Conservation (phyloP, 2,329 filamentous ascomycete genomes). For the Leptodontidium sp. region DNA sequence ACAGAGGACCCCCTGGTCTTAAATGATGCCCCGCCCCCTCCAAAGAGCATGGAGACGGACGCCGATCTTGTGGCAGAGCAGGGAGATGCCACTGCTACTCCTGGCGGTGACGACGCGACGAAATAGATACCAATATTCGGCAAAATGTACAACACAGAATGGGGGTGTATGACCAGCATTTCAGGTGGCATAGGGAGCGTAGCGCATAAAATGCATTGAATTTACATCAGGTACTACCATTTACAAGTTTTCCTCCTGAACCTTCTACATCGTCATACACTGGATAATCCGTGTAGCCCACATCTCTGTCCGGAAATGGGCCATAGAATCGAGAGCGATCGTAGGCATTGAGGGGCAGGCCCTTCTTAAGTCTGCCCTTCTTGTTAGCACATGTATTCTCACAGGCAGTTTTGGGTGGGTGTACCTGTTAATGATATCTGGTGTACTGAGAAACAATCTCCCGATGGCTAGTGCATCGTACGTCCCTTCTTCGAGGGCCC, state of each 20-base stretch:
- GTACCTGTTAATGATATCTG: conserved; percentile 53
- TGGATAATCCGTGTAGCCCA: conserved; percentile 51
- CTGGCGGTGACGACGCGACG: neutral
- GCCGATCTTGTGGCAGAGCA: neutral
- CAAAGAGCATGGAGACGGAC: conserved; percentile 12
- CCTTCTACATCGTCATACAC: conserved; percentile 36
- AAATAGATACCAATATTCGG: neutral
- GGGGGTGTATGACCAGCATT: conserved; percentile 13
- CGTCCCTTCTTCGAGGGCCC: conserved; percentile 55
- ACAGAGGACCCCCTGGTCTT: conserved; percentile 1
- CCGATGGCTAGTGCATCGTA: conserved; percentile 59
- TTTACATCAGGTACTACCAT: conserved; percentile 11
- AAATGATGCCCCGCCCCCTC: neutral
- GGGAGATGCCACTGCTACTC: neutral
- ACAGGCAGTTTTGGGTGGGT: neutral
- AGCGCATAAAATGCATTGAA: conserved; percentile 18
- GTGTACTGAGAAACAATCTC: conserved; percentile 57
- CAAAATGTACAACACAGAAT: conserved; percentile 19
- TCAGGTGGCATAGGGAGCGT: conserved; percentile 17
- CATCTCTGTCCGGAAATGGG: conserved; percentile 47
- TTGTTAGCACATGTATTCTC: neutral
- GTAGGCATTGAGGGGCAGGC: conserved; percentile 51
- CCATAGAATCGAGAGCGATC: conserved; percentile 56
- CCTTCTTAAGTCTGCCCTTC: conserved; percentile 49
- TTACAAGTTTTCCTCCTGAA: conserved; percentile 26